Conservation (phyloP, 352 stramenopile species). For the Globisporangium nodosum region DNA sequence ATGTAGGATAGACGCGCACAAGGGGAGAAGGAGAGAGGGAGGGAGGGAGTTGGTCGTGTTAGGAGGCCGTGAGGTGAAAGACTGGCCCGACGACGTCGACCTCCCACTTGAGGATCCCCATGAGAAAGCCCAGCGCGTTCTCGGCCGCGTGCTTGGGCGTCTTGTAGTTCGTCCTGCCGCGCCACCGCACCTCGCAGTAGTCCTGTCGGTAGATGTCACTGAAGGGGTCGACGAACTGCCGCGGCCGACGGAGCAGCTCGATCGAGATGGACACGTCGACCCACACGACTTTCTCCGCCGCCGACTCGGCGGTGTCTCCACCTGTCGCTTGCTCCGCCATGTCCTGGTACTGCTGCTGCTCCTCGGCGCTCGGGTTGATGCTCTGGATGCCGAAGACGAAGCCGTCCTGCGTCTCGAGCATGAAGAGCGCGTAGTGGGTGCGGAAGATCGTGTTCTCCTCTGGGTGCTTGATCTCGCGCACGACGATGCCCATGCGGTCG, state of each 20-base stretch:
- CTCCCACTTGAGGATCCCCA: conserved; percentile 16
- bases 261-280: conserved; percentile 25
- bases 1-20: too few relatives aligned
- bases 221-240: not conserved
- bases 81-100: conserved; percentile 12
- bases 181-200: conserved; percentile 18
- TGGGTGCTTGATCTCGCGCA: conserved; percentile 29
- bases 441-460: conserved; percentile 28
- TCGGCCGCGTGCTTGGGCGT: conserved; percentile 17
- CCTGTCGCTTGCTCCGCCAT: not conserved
- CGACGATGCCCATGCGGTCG: conserved; percentile 20
- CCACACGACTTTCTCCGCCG: conserved; percentile 23
- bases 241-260: conserved; percentile 18
- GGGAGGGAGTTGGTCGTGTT: too few relatives aligned
- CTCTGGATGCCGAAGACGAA: conserved; percentile 27
- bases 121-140: conserved; percentile 15
- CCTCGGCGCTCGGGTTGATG: conserved; percentile 22
- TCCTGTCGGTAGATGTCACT: conserved; percentile 2
- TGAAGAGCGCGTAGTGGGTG: conserved; percentile 29
- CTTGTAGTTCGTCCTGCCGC: conserved; percentile 18
- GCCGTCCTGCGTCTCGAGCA: conserved; percentile 13
- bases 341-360: conserved; percentile 5
- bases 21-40: too few relatives aligned
- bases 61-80: conserved; percentile 13
- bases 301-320: too few relatives aligned